Evolutionary conservation across 495 filamentous ascomycete genomes (phyloP), one percentile per base, ranked within the genome.

Genomic region (Aspergillus ellipticus): DNA sequence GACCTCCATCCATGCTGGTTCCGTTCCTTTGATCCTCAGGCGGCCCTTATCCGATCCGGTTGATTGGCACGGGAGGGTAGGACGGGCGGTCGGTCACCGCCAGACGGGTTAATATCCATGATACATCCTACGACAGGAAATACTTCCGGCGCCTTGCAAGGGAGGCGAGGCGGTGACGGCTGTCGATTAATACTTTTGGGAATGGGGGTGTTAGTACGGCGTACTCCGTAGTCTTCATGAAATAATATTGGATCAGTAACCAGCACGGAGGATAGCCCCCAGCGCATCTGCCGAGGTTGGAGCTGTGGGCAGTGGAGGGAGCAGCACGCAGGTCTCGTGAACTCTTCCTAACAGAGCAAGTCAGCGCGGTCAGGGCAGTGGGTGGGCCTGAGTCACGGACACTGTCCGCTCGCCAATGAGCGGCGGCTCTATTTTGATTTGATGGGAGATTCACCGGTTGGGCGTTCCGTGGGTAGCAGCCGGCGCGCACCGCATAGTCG

Each of bases 311-410:
- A n/a, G n/a, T n/a, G n/a, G n/a, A n/a, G n/a, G 1, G 0, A 15
- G 35, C n/a, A 39, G 35, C 10, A 24, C 20, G 42, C n/a, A n/a
- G 37, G 49, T 60, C 54, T 59, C 58, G 56, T 65, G 58, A 61
- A 64, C 61, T 54, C 53, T 58, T 58, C 55, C 51, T 42, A 48
- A 58, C 22, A 42, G 33, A 51, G 58, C 53, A 61, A 54, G 33
- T 20, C 20, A 3, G 5, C 16, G 22, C 47, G 47, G 22, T 47
- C 46, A 6, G 49, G 50, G 24, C 47, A 24, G 39, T 46, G 22
- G 28, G 54, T 49, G 51, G 53, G 33, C 26, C 47, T 7, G 16
- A 46, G 55, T 41, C 46, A 24, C 33, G 52, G 54, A 51, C 53
- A 33, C 52, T 47, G 43, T 35, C 22, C 37, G 46, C 24, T 31